Evolutionary conservation across 306 rosid genomes (phyloP), one percentile per base, ranked within the genome.

Genomic region (Abrus pulchellus): DNA sequence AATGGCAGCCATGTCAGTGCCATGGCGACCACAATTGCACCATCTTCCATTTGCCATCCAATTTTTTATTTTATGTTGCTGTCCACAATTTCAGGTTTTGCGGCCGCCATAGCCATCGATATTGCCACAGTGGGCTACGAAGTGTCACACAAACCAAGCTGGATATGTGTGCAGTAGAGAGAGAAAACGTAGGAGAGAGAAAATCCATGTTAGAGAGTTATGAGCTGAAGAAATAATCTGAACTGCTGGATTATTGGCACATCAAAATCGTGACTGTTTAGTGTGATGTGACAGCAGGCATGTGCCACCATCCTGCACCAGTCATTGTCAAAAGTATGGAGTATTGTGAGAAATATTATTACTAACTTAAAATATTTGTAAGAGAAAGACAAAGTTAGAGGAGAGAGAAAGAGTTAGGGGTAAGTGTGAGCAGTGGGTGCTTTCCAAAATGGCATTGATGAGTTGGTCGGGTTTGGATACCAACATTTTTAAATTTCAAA

Each of bases 281-380:
- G 6, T 65, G 5, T 84, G 98, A 93, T 92, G 83, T 91, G 98
- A 93, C 94, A 90, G 87, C 67, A 85, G 78, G 93, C 94, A 93
- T 93, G 98, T 90, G 98, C 91, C 89, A 88, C 98, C 94, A 91
- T 87, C 89, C 94, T 84, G 86, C 91, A 90, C 90, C 80, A 91
- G 97, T 90, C 93, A 67, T 86, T 93, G 94, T 90, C 97, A 81
- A 79, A 83, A 85, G 94, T 93, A 93, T 97, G 94, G 92, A 84
- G 85, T 80, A 72, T 83, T 72, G 49, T 9, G 75, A 43, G 43
- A 44, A 83, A 76, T 76, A 83, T 67, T 67, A 44, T 36, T 36
- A 36, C 38, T 76, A 54, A 80, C 78, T 76, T 78, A 77, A 62
- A 67, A 68, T 68, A 68, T 40, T 38, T 54, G 54, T 9, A 0